Base-by-base conservation (phyloP, 1,284 basidiomycete genomes). In the Ganoderma meredithae region DNA sequence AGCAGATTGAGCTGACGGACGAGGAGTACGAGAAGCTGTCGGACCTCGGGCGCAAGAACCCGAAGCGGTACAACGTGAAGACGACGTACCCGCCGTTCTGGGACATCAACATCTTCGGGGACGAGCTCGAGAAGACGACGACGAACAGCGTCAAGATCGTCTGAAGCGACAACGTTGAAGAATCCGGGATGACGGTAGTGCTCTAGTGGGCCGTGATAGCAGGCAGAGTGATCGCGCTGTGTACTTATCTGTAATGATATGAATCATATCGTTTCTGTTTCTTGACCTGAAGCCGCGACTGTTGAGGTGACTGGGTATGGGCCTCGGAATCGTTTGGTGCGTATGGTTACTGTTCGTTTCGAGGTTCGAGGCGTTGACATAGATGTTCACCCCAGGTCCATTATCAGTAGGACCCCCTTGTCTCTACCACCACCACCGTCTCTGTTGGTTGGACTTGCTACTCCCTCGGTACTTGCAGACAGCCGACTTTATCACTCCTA, bases 101-200 rank as follows among this genome's bases (percentile, higher is more conserved):
- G 93, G 84, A 88, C 71, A 86, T 94, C 79, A 85, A 90, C 78
- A 79, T 92, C 64, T 94, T 94, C 76, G 82, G 82, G 65, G 90
- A 91, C 77, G 80, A 80, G n/a, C 79, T 78, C 47, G 93, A 95
- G 83, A 81, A 84, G 79, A 70, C 66, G 0, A 86, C 88, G 2
- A 79, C 79, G 36, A 73, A 84, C 78, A 78, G 80, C 72, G 80
- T 87, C 73, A 88, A 83, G 72, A 81, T 88, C 69, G 63, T 39
- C n/a, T 72, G 44, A 72, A 49, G 47, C 47, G 47, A 19, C 19
- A 2, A 9, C 44, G 47, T 49, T 9, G 47, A 4, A 4, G 12
- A 25, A 12, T 25, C 47, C 12, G 44, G 36, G 13, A 19, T 5
- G 27, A 9, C 36, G 36, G 36, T 36, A 36, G 36, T 36, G 31